Conservation (phyloP, 148 eudicot genomes). For the Persicaria maculosa region DNA sequence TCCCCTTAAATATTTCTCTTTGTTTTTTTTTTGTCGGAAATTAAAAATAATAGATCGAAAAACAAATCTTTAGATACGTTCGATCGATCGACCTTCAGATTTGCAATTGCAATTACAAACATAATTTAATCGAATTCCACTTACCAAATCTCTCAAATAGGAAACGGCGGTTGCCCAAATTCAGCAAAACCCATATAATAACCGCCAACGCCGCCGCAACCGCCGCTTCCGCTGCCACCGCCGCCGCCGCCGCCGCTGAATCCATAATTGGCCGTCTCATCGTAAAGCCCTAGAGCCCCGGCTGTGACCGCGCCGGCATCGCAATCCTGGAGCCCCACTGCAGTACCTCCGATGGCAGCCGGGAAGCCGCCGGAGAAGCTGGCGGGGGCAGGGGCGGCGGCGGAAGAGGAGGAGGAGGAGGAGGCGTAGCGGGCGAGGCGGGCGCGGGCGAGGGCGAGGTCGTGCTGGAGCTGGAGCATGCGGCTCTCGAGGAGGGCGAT, state of each 20-base stretch:
- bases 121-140: background rate
- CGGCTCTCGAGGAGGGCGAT: slow-evolving; percentile 50
- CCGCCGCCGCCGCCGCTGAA: background rate
- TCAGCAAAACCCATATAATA: slow-evolving; percentile 5
- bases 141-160: slow-evolving; percentile 1
- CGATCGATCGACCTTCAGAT: background rate
- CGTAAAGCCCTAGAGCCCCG: background rate
- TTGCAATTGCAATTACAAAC: background rate
- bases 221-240: background rate
- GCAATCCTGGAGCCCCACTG: background rate
- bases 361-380: background rate
- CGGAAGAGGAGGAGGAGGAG: background rate
- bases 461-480: slow-evolving; percentile 57
- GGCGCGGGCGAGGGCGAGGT: slow-evolving; percentile 46
- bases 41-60: no score
- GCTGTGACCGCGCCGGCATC: background rate
- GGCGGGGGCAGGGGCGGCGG: background rate
- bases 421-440: slow-evolving; percentile 37
- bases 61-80: background rate
- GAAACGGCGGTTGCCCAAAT: slow-evolving; percentile 8
- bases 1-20: no score
- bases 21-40: no score
- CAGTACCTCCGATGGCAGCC: background rate
- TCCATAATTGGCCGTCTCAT: background rate
- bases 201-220: background rate